These are phyloP conservation scores for Plasmodium relictum DNA, from an alignment of 169 alveolate genomes.

Conservation along the genomic window DNA sequence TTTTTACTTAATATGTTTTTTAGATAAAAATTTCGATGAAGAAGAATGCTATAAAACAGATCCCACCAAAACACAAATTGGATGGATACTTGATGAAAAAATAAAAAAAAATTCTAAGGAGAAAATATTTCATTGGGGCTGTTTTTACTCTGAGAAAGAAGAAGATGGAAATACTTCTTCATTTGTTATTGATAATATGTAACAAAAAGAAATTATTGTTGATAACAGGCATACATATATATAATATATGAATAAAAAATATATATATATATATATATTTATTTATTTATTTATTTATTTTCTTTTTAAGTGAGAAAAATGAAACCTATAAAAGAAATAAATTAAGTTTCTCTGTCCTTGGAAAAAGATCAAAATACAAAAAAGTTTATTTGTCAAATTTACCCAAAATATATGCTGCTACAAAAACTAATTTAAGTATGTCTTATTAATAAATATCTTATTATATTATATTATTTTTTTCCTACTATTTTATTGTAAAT, in stretches of 20 bases:
- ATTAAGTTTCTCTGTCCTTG: conserved; percentile 8
- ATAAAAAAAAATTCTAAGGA: conserved; percentile 46
- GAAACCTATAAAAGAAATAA: neutral
- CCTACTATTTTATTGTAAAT: too few relatives aligned
- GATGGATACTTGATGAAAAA: conserved; percentile 73
- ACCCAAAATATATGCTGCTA: conserved; percentile 1
- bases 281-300: neutral
- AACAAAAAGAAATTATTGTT: neutral
- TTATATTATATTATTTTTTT: neutral
- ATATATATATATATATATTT: neutral
- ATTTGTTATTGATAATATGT: conserved; percentile 17
- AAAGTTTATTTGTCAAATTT: conserved; percentile 13
- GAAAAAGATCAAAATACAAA: conserved; percentile 33
- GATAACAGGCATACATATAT: conserved; percentile 1
- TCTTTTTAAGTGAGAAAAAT: neutral
- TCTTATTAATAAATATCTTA: neutral
- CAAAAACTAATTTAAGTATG: conserved; percentile 27
- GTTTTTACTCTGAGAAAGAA: conserved; percentile 30
- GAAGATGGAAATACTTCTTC: conserved; percentile 17
- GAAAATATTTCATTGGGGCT: conserved; percentile 57
- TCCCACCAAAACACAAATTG: conserved; percentile 73
- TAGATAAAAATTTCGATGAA: conserved; percentile 19
- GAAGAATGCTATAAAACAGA: conserved; percentile 53
- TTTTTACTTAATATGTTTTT: neutral
- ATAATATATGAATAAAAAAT: neutral